Percentiles rank a stretch among this genome's conserved stretches.
Evolutionary conservation across 2,329 filamentous ascomycete genomes (phyloP).

Genomic region (Myriosclerotinia scirpicola): DNA sequence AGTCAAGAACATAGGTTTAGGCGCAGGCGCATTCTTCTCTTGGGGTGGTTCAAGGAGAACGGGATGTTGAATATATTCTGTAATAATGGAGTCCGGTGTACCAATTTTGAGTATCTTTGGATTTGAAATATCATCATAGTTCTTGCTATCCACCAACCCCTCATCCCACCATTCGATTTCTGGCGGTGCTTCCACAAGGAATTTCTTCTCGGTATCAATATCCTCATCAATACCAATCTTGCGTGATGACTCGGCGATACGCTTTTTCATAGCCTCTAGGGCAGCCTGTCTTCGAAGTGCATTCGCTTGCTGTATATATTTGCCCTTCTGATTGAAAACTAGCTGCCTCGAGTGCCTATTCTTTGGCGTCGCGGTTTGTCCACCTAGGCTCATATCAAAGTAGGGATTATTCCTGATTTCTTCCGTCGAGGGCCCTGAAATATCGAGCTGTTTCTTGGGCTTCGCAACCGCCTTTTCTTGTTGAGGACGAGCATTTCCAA

Average conservation of each 20-base stretch:
- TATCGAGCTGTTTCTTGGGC: conserved; percentile 52
- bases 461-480: conserved; percentile 46
- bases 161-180: conserved; percentile 98
- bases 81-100: conserved; percentile 81
- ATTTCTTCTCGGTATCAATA: conserved; percentile 83
- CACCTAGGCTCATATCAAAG: conserved; percentile 68
- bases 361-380: conserved; percentile 58
- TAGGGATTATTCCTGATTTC: conserved; percentile 75
- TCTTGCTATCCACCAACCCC: conserved; percentile 71
- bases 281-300: conserved; percentile 83
- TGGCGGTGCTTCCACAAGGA: conserved; percentile 78
- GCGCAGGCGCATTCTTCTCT: conserved; percentile 73
- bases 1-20: conserved; percentile 92
- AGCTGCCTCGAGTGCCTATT: conserved; percentile 72
- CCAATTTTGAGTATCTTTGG: conserved; percentile 69
- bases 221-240: conserved; percentile 95
- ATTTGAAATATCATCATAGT: conserved; percentile 70
- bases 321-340: conserved; percentile 91
- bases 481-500: conserved; percentile 43
- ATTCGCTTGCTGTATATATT: conserved; percentile 93
- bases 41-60: conserved; percentile 88
- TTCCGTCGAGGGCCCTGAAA: conserved; percentile 57
- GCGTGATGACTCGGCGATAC: conserved; percentile 81
- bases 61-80: conserved; percentile 88
- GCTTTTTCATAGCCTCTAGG: conserved; percentile 91